phyloP scores from a whole-genome alignment of 106 monocot genomes.

The Triglochin maritima region DNA sequence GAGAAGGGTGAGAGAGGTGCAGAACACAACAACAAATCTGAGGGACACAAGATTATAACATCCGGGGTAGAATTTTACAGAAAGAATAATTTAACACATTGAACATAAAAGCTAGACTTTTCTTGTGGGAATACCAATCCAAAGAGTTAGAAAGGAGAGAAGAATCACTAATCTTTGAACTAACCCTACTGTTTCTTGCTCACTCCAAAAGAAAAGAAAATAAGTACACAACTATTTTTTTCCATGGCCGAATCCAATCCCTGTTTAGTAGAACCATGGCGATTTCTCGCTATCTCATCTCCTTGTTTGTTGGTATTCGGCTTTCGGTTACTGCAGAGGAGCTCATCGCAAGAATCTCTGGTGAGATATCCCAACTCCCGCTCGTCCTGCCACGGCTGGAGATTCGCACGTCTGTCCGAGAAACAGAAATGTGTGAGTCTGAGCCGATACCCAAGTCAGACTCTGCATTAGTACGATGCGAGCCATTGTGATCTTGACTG shows the following conservation, averaged over 20 bases:
- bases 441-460: slow-evolving; percentile 4
- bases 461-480: slow-evolving; percentile 7
- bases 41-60: background rate
- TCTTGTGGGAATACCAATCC: background rate
- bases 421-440: slow-evolving; percentile 11
- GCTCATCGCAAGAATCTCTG: slow-evolving; percentile 29
- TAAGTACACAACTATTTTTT: background rate
- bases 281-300: background rate
- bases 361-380: slow-evolving; percentile 35
- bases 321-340: slow-evolving; percentile 14
- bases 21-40: background rate
- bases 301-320: background rate
- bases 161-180: too few relatives aligned
- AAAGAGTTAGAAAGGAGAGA: background rate
- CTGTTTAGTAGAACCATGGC: background rate
- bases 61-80: slow-evolving; percentile 16
- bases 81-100: slow-evolving; percentile 21
- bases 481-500: slow-evolving; percentile 18
- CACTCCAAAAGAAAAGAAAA: background rate
- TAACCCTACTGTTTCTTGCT: background rate
- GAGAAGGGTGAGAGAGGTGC: background rate
- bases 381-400: slow-evolving; percentile 37
- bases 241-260: background rate
- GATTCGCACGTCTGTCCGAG: slow-evolving; percentile 17
- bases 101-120: background rate